Conservation (phyloP, 2,329 filamentous ascomycete species). For the Aschersonia sp. region DNA sequence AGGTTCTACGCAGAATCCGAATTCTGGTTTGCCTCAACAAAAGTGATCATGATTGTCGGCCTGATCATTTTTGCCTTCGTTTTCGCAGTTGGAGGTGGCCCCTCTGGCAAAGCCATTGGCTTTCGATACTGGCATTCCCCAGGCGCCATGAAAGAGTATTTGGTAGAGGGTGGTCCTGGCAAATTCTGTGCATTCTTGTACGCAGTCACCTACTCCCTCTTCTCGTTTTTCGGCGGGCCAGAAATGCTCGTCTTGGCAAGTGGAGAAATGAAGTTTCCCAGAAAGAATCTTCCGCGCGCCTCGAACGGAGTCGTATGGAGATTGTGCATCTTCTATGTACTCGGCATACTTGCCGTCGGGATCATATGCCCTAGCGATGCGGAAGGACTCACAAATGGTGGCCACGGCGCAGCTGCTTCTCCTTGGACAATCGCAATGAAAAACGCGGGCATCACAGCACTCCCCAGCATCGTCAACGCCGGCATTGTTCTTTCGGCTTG, state of each 20-base stretch:
- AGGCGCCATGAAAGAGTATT: conserved; percentile 18
- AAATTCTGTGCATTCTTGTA: conserved; percentile 33
- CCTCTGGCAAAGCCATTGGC: conserved; percentile 45
- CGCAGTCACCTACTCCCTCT: conserved; percentile 50
- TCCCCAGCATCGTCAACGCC: conserved; percentile 42
- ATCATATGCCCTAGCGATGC: conserved; percentile 33
- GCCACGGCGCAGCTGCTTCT: conserved; percentile 40
- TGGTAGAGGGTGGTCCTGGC: conserved; percentile 20
- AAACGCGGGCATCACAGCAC: conserved; percentile 32
- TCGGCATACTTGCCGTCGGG: conserved; percentile 42
- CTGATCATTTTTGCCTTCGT: conserved; percentile 51
- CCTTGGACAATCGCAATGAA: conserved; percentile 45
- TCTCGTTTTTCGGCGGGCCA: conserved; percentile 49
- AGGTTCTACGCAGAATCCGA: conserved; percentile 27
- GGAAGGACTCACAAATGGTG: conserved; percentile 34
- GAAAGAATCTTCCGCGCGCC: conserved; percentile 50
- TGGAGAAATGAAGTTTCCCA: conserved; percentile 50
- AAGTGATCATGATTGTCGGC: conserved; percentile 34
- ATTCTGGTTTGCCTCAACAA: conserved; percentile 42
- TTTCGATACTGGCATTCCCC: conserved; percentile 40
- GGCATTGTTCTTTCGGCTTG: conserved; percentile 42
- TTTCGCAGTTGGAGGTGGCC: conserved; percentile 55
- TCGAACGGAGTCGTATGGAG: conserved; percentile 65
- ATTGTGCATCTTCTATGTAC: conserved; percentile 56
- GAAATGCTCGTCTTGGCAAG: conserved; percentile 47